Base-by-base conservation (phyloP, 2,329 filamentous ascomycete genomes). In the Aspergillus candidus region DNA sequence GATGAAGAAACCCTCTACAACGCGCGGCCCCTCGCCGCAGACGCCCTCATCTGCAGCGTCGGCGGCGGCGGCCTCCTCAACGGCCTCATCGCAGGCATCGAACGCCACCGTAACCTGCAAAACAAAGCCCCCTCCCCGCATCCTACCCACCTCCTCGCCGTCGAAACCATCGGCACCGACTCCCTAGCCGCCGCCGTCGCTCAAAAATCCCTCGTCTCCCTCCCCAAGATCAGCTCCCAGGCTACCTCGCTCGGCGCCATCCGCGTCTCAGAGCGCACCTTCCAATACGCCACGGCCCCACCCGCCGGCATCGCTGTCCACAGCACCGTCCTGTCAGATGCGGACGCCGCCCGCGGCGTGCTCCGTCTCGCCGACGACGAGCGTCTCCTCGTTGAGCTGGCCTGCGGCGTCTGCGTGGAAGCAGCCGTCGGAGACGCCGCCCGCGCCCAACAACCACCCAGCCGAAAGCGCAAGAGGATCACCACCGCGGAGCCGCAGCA, bases 291-390 rank as follows among this genome's bases (percentile, higher is more conserved):
- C 0, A 65, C 73, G 35, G 59, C 66, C 41, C 69, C 71, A 15
- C 55, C 67, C 12, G 63, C 64, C 2, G 63, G 69, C 1, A 62
- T 77, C 32, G 71, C 72, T 35, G 76, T 84, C 17, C 72, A 73
- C 32, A 82, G 76, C 49, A 68, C 78, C 3, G 83, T 88, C 0
- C 72, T 93, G 7, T 75, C 74, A 2, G 88, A 94, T 56, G 82
- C 80, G 3, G 86, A 93, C 58, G 90, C 91, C 0, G 88, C 86
- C 14, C 78, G 83, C 67, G 89, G 83, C 3, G 86, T 84, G 42
- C 81, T 84, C 57, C 74, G 79, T 17, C 82, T 96, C 49, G 83
- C 87, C 8, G 86, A 96, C 52, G 88, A 94, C 48, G 86, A 90
- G 55, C 72, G 85, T 18, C 69, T 91, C 44, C 72, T 95, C 45